Percentiles rank a stretch among this genome's conserved stretches.
phyloP scores from a whole-genome alignment of 2,329 filamentous ascomycete genomes.

The Paecilomyces formosus region DNA sequence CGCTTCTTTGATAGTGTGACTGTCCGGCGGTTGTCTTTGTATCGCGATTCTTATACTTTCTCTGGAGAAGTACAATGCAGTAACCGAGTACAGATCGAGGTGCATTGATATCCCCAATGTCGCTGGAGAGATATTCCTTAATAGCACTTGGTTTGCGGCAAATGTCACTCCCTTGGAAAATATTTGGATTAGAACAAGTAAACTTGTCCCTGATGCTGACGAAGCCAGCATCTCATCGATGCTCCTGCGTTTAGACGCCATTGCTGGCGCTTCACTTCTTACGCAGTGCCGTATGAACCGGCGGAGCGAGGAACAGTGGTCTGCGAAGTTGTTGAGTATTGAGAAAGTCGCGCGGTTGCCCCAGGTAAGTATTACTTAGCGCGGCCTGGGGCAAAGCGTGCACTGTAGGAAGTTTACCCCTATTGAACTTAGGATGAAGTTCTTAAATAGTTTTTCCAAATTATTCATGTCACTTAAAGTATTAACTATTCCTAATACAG shows the following conservation, averaged over 20 bases:
- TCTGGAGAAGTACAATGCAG: conserved; percentile 87
- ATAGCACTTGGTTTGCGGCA: conserved; percentile 79
- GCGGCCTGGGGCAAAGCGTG: too few species aligned
- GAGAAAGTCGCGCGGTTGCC: neutral
- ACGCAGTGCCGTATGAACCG: neutral
- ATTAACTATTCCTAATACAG: too few species aligned
- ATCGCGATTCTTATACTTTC: conserved; percentile 88
- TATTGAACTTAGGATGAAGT: too few species aligned
- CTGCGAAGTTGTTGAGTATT: neutral
- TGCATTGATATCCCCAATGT: conserved; percentile 81
- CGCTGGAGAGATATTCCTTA: conserved; percentile 79
- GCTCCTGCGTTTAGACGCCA: conserved; percentile 6
- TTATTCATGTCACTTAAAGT: too few species aligned
- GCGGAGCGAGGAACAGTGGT: neutral
- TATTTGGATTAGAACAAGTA: conserved; percentile 83
- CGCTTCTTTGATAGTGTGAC: conserved; percentile 2
- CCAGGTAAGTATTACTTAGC: too few species aligned
- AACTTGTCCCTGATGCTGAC: conserved; percentile 63
- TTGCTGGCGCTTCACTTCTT: neutral
- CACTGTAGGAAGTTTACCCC: too few species aligned
- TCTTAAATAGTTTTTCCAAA: too few species aligned
- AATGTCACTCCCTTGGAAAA: conserved; percentile 85
- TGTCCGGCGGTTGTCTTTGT: conserved; percentile 61
- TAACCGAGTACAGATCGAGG: conserved; percentile 86
- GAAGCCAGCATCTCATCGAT: conserved; percentile 17